Evolutionary conservation across 768 basidiomycete genomes (phyloP), one percentile per base, ranked within the genome.

Genomic region (Hemileccinum impolitum): DNA sequence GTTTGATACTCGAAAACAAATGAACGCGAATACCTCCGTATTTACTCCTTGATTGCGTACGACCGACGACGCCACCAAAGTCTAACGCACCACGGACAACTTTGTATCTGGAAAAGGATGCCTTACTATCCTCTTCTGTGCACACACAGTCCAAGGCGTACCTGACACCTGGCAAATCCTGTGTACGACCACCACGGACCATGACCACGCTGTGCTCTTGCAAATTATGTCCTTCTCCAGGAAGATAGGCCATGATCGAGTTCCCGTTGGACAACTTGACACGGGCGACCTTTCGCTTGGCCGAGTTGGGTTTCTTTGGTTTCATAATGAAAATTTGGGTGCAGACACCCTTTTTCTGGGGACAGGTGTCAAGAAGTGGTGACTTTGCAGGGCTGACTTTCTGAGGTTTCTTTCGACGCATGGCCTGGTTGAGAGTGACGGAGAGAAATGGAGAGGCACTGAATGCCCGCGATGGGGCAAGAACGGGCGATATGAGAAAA

Each of bases 301-400:
- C 94, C 11, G 95, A 98, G 70, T 99, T 99, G 54, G 96, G 96
- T 65, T 99, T 99, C 76, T 93, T 96, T 19, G 96, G 96, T 59
- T 84, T 90, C 56, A 79, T 81, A 45, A 84, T 90, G 57, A 84
- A 81, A 35, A 92, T 76, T 55, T 84, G 82, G 35, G 86, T 81
- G 67, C 90, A 90, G 52, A 99, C 94, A 40, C 90, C 96, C 64
- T 96, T 96, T 60, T 83, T 81, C 72, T 97, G 94, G 7, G 88
- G 90, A 61, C 81, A 85, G 21, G 67, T 74, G 45, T 87, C 73
- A 15, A 99, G 79, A 10, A 94, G 80, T 0, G 96, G 96, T 0
- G 94, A 85, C 56, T 81, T 79, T 39, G 69, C 58, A 14, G 72
- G 64, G 56, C 74, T 72, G 45, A 70, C 56, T 46, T 65, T 69